A percentile compares a stretch with the other conserved stretches of the same genome.
Conservation (phyloP, 352 stramenopile genomes). For the Globisporangium cylindrosporum region DNA sequence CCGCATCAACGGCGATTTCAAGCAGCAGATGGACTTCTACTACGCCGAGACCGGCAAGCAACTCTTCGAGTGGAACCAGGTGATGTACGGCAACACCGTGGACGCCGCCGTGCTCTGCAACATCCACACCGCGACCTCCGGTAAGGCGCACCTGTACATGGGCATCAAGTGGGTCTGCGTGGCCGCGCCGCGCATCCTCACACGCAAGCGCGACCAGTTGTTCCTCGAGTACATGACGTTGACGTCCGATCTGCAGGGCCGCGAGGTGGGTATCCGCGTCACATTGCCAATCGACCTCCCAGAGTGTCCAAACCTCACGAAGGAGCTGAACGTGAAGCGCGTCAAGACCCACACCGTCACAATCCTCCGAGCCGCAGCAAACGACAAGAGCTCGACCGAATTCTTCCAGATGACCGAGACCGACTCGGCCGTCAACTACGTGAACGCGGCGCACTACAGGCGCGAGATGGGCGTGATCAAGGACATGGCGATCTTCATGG, state of each 20-base stretch:
- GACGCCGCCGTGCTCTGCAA: slow-evolving; percentile 71
- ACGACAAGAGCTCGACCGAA: slow-evolving; percentile 38
- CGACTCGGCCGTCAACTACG: slow-evolving; percentile 27
- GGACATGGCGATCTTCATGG: slow-evolving; percentile 54
- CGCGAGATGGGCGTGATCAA: slow-evolving; percentile 52
- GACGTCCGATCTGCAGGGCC: slow-evolving; percentile 51
- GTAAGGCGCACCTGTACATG: slow-evolving; percentile 51
- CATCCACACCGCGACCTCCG: slow-evolving; percentile 54
- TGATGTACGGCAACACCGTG: slow-evolving; percentile 60
- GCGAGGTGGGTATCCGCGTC: slow-evolving; percentile 70
- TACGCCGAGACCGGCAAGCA: slow-evolving; percentile 54
- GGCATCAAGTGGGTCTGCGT: slow-evolving; percentile 83
- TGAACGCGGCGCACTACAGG: slow-evolving; percentile 32
- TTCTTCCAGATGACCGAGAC: slow-evolving; percentile 62
- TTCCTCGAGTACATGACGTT: slow-evolving; percentile 78
- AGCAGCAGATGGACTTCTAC: slow-evolving; percentile 63
- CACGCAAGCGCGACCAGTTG: slow-evolving; percentile 63
- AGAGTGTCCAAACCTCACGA: slow-evolving; percentile 50
- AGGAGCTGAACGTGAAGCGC: slow-evolving; percentile 52
- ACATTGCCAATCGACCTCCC: slow-evolving; percentile 58
- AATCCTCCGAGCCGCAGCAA: slow-evolving; percentile 38
- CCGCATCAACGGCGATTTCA: slow-evolving; percentile 58
- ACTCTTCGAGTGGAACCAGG: slow-evolving; percentile 66
- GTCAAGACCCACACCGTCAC: slow-evolving; percentile 52
- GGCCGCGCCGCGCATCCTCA: slow-evolving; percentile 44